Evolutionary conservation across 371 early-diverging fungal genomes (phyloP).

Genomic region (Phascolomyces articulosus): DNA sequence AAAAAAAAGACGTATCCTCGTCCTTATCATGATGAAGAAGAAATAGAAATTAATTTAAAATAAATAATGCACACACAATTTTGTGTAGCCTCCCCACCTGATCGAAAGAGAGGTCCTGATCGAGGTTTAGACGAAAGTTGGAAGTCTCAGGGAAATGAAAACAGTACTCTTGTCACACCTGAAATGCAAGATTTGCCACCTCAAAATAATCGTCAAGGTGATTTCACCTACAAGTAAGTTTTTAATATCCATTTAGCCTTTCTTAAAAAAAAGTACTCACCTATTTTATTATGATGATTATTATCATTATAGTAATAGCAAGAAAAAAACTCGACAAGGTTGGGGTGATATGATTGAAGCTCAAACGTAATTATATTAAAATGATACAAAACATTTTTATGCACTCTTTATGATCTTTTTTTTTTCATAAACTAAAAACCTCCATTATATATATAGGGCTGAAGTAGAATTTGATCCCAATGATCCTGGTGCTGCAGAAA

Average conservation of each 20-base stretch:
- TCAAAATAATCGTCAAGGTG: background rate
- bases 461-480: constrained; percentile 14
- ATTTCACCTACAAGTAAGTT: background rate
- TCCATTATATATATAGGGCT: background rate
- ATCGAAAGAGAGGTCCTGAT: constrained; percentile 21
- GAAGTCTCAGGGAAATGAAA: constrained; percentile 22
- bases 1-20: too few relatives aligned
- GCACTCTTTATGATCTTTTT: background rate
- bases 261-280: background rate
- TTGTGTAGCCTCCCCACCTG: constrained; percentile 42
- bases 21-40: too few relatives aligned
- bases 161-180: background rate
- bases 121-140: background rate
- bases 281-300: too few relatives aligned
- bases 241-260: background rate
- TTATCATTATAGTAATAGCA: constrained; percentile 52
- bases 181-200: background rate
- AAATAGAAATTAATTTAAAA: background rate
- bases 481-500: constrained; percentile 32
- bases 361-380: constrained; percentile 22
- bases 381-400: too few relatives aligned
- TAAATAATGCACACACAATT: too few relatives aligned
- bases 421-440: background rate
- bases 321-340: constrained; percentile 75
- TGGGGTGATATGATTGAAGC: constrained; percentile 59